A percentile compares a stretch with the other conserved stretches of the same genome.
phyloP scores from a whole-genome alignment of 1,284 basidiomycete genomes.

The Ganoderma sp. region DNA sequence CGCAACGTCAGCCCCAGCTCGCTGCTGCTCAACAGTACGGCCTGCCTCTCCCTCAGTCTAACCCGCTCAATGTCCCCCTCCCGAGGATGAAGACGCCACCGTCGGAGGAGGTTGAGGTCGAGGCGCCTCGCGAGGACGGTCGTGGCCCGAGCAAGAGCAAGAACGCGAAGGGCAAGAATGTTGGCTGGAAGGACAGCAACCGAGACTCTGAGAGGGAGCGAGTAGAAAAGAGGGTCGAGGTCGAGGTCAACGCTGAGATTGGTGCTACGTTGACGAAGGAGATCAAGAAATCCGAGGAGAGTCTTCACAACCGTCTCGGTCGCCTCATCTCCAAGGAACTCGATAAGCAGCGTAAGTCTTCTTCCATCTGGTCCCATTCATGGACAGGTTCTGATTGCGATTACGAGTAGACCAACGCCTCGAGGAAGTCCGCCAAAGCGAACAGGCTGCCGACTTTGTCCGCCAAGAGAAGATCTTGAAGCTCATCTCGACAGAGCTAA shows the following conservation, averaged over 20 bases:
- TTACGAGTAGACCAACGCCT: slow-evolving; percentile 69
- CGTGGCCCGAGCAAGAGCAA: slow-evolving; percentile 62
- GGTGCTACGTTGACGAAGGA: slow-evolving; percentile 67
- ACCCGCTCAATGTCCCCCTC: slow-evolving; percentile 47
- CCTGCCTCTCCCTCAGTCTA: slow-evolving; percentile 38
- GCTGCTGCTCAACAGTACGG: slow-evolving; percentile 27
- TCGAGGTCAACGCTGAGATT: slow-evolving; percentile 57
- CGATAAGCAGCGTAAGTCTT: slow-evolving; percentile 77
- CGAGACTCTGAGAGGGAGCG: slow-evolving; percentile 46
- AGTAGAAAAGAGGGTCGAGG: slow-evolving; percentile 50
- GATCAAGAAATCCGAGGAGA: slow-evolving; percentile 82
- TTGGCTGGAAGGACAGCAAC: slow-evolving; percentile 66
- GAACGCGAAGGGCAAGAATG: slow-evolving; percentile 61
- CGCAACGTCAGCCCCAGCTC: slow-evolving; percentile 43
- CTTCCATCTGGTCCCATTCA: background rate
- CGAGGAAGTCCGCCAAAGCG: slow-evolving; percentile 76
- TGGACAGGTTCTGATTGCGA: slow-evolving; percentile 7
- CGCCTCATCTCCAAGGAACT: slow-evolving; percentile 81
- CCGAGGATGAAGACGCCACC: slow-evolving; percentile 65
- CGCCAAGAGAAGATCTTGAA: slow-evolving; percentile 87
- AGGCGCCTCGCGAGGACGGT: slow-evolving; percentile 62
- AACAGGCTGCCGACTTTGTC: slow-evolving; percentile 77
- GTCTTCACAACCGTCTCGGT: slow-evolving; percentile 71
- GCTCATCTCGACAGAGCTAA: slow-evolving; percentile 82
- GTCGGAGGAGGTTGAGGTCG: slow-evolving; percentile 72